phyloP scores from a whole-genome alignment of 495 filamentous ascomycete species.

The Penicillium goetzii region DNA sequence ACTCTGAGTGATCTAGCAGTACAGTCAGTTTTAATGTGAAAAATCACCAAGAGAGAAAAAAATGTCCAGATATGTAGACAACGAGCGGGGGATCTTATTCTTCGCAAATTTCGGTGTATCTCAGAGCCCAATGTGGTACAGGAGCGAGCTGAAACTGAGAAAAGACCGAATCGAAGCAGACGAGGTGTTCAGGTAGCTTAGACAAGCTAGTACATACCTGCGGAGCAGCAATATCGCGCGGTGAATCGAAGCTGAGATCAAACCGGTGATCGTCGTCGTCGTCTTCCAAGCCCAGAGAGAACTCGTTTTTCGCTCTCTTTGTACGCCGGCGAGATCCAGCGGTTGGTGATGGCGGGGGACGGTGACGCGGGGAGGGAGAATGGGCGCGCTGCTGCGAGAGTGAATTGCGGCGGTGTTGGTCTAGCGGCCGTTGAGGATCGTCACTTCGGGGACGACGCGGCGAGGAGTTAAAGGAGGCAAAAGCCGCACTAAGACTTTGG shows the following conservation, averaged over 20 bases:
- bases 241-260: neutral
- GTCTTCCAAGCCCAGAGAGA: constrained; percentile 7
- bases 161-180: constrained; percentile 10
- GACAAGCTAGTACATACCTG: constrained; percentile 24
- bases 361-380: constrained; percentile 12
- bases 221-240: constrained; percentile 12
- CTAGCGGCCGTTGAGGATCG: constrained; percentile 24
- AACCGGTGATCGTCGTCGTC: constrained; percentile 13
- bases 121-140: no score
- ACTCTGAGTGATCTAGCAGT: constrained; percentile 28
- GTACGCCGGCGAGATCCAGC: constrained; percentile 2
- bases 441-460: constrained; percentile 19
- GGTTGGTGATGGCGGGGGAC: constrained; percentile 13
- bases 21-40: constrained; percentile 13
- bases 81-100: neutral
- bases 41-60: neutral
- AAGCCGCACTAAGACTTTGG: neutral
- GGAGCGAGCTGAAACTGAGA: neutral
- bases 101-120: neutral
- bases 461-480: constrained; percentile 15
- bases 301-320: neutral
- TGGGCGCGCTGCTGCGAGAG: constrained; percentile 2
- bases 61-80: neutral
- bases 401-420: constrained; percentile 1
- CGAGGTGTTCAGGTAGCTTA: constrained; percentile 10